Evolutionary conservation across 2,329 filamentous ascomycete genomes (phyloP), one percentile per base, ranked within the genome.

Genomic region (Cytospora chrysosperma): DNA sequence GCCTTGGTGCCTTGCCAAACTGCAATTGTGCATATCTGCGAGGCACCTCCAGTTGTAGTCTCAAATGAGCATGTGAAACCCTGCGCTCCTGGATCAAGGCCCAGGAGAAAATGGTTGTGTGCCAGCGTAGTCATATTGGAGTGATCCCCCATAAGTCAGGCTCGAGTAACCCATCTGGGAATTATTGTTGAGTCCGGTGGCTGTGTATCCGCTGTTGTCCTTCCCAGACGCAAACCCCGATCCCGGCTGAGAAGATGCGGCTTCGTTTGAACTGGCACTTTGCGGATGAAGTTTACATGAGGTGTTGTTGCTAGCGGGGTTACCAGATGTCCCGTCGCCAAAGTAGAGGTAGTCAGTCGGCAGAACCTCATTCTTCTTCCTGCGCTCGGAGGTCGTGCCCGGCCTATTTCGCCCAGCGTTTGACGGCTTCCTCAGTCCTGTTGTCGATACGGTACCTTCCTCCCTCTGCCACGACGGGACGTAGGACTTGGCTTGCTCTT

Each of bases 251-350:
- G 40, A 28, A 53, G 19, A 54, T 17, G 17, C 19, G 17, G 32
- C 26, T 3, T 27, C 34, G 37, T n/a, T 53, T 9, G 19, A 28
- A 17, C 21, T 13, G 9, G n/a, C 15, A 32, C 26, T 50, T n/a
- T 52, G 52, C 26, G 49, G 53, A 4, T 26, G 47, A 57, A 40
- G 24, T 50, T n/a, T 34, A 47, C 37, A 32, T 6, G 40, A 30
- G 24, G 71, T 70, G n/a, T 67, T 69, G 5, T 56, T 47, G 9
- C 62, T 59, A 61, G 72, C 66, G 3, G 71, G 66, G 1, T 73
- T 70, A 10, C 74, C 64, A 13, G 75, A 30, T 13, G 75, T 67
- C 0, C 73, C 71, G 50, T 73, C 65, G 10, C 69, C 73, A 51
- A 75, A 72, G 65, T 71, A 76, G 28, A 76, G 52, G 6, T 60